Conservation (phyloP, 148 eudicot species). For the Rhododendron griersonianum region DNA sequence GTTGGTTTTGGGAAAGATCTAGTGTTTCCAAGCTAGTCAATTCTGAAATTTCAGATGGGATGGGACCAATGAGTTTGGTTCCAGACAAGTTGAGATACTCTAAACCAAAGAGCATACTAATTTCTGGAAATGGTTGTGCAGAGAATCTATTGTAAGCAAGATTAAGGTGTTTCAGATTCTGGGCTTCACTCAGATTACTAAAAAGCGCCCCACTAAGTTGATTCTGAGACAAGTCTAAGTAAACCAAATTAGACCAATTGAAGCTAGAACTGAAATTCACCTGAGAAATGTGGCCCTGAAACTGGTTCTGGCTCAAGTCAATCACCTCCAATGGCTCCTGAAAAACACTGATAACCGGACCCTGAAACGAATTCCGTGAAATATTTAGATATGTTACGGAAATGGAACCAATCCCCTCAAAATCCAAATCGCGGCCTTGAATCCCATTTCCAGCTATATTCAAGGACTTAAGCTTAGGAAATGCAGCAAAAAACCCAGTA, state of each 20-base stretch:
- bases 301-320: slow-evolving; percentile 58
- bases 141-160: slow-evolving; percentile 50
- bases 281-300: slow-evolving; percentile 58
- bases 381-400: slow-evolving; percentile 28
- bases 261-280: slow-evolving; percentile 35
- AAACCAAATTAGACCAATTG: slow-evolving; percentile 43
- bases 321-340: slow-evolving; percentile 45
- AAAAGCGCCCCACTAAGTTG: slow-evolving; percentile 43
- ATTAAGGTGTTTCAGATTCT: slow-evolving; percentile 51
- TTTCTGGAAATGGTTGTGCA: slow-evolving; percentile 29
- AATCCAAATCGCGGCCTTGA: slow-evolving; percentile 38
- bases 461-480: slow-evolving; percentile 41
- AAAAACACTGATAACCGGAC: slow-evolving; percentile 45
- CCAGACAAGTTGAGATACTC: slow-evolving; percentile 57
- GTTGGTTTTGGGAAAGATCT: slow-evolving; percentile 50
- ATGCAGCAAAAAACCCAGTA: slow-evolving; percentile 41
- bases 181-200: slow-evolving; percentile 28
- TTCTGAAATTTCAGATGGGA: slow-evolving; percentile 30
- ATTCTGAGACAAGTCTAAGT: slow-evolving; percentile 57
- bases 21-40: slow-evolving; percentile 33
- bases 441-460: slow-evolving; percentile 46
- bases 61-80: slow-evolving; percentile 37
- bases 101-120: slow-evolving; percentile 30
- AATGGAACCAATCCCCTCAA: slow-evolving; percentile 25
- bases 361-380: slow-evolving; percentile 49